Conservation (phyloP, 176 grass and related monocot species). For the Raddia distichophylla region DNA sequence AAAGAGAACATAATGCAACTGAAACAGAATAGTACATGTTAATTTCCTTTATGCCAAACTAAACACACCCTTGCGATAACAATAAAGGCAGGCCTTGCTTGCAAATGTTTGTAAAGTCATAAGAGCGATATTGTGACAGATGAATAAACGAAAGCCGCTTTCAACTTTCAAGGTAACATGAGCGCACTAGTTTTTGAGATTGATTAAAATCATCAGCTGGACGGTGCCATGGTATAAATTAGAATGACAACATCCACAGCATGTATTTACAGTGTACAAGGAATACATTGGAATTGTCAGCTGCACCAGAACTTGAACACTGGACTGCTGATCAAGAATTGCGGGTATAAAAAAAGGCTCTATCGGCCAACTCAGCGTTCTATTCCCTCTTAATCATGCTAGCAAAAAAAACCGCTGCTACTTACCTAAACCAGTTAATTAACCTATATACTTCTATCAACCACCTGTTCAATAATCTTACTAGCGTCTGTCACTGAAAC, state of each 20-base stretch:
- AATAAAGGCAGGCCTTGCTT: not conserved
- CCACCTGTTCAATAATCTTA: conserved; percentile 32
- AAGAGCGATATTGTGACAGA: not conserved
- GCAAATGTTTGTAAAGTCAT: not conserved
- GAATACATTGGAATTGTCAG: conserved; percentile 36
- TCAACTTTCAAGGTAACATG: not conserved
- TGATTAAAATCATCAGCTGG: not conserved
- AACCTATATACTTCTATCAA: conserved; percentile 13
- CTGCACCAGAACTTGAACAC: not conserved
- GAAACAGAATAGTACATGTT: too few species aligned
- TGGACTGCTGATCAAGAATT: not conserved
- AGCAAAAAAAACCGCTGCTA: conserved; percentile 1
- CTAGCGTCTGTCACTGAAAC: conserved; percentile 47
- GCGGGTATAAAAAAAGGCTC: conserved; percentile 16
- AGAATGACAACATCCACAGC: conserved; percentile 33
- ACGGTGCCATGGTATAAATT: conserved; percentile 28
- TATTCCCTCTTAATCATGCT: conserved; percentile 32
- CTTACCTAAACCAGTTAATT: conserved; percentile 21
- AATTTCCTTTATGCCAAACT: too few species aligned
- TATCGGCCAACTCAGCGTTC: conserved; percentile 10
- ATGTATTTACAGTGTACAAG: conserved; percentile 32
- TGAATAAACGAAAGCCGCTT: not conserved
- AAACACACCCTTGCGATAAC: not conserved
- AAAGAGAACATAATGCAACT: too few species aligned
- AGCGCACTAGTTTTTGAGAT: not conserved